Evolutionary conservation across 108 stramenopile genomes (phyloP).

Genomic region (Stephanodiscus minutulus): DNA sequence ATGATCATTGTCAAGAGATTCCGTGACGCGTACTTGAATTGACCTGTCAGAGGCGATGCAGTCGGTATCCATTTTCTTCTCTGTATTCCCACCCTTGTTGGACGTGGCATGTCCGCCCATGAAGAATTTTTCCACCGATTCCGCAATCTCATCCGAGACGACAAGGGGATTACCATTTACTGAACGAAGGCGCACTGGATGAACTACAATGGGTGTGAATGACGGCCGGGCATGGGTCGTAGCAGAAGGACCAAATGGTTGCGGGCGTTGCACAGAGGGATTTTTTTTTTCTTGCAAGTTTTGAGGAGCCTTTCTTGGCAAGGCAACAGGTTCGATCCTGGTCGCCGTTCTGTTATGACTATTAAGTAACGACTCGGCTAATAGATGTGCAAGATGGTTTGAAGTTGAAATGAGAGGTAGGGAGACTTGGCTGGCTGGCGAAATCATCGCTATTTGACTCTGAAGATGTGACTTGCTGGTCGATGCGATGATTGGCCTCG

Average conservation of each 20-base stretch:
- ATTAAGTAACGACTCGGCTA: no score
- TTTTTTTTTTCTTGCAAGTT: background rate
- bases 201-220: constrained; percentile 21
- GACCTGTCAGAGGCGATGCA: background rate
- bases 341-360: background rate
- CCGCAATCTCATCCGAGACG: constrained; percentile 20
- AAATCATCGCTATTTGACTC: background rate
- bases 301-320: background rate
- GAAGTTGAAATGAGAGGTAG: background rate
- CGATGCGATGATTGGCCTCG: background rate
- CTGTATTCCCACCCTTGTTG: background rate
- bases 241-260: background rate
- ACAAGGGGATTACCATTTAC: constrained; percentile 21
- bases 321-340: background rate
- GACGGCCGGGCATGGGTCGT: background rate
- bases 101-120: background rate
- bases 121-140: constrained; percentile 31
- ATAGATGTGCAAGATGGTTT: no score
- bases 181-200: constrained; percentile 26
- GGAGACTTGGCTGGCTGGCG: background rate
- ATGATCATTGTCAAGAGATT: constrained; percentile 17
- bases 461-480: background rate
- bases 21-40: background rate
- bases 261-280: background rate
- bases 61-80: background rate